phyloP scores from a whole-genome alignment of 257 asterid species.

The Solanum gandarillasii region DNA sequence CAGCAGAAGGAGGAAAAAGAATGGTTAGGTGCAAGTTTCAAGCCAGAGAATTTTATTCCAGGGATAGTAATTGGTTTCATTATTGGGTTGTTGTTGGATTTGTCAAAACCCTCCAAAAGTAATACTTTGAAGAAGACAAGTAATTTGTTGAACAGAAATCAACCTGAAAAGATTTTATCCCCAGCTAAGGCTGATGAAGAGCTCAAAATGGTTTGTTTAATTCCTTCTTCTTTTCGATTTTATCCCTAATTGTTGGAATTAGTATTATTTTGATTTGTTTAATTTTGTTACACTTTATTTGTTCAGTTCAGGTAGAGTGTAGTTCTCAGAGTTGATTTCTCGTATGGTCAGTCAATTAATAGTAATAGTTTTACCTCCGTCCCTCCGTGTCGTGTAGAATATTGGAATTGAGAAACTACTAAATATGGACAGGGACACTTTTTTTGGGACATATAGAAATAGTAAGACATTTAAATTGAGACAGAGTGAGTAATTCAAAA shows the following conservation, averaged over 20 bases:
- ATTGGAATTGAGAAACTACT: too few relatives aligned
- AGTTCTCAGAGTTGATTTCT: neutral
- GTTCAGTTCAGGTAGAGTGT: neutral
- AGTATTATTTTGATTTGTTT: neutral
- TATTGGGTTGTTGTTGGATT: slow-evolving; percentile 58
- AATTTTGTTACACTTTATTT: neutral
- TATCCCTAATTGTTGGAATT: neutral
- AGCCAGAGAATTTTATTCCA: slow-evolving; percentile 85
- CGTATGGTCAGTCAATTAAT: neutral
- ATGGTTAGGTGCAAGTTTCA: slow-evolving; percentile 77
- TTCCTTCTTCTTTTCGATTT: neutral
- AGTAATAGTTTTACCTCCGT: neutral
- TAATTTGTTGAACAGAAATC: slow-evolving; percentile 25
- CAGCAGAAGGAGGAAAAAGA: slow-evolving; percentile 38
- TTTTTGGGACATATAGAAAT: too few relatives aligned
- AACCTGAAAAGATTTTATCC: slow-evolving; percentile 23
- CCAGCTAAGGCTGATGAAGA: slow-evolving; percentile 42
- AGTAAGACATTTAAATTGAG: neutral
- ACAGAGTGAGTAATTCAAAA: neutral
- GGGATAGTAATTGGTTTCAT: slow-evolving; percentile 85
- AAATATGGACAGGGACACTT: neutral
- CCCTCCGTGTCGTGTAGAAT: neutral
- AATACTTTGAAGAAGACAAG: slow-evolving; percentile 25
- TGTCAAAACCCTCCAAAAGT: slow-evolving; percentile 35
- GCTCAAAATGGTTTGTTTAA: slow-evolving; percentile 53